A percentile compares a stretch with the other conserved stretches of the same genome.
Conservation (phyloP, 164 flowering plant species). For the Cinnamomum chago region DNA sequence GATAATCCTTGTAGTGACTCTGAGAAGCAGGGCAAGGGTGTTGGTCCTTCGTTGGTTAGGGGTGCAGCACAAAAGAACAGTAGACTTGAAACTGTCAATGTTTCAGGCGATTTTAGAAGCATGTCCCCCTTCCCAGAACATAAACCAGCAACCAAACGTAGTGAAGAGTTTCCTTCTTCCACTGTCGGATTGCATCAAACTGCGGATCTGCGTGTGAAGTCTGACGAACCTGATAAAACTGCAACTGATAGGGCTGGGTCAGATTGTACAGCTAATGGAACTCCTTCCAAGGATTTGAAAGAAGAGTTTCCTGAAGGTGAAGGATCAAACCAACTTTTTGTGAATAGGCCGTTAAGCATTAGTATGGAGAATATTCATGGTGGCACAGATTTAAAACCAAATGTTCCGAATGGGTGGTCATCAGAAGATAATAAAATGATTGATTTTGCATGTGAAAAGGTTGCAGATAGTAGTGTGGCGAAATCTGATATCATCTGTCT, state of each 20-base stretch:
- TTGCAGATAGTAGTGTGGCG: not conserved
- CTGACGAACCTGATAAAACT: slow-evolving; percentile 17
- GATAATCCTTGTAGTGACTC: slow-evolving; percentile 19
- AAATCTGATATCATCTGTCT: not conserved
- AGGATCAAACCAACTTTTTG: slow-evolving; percentile 5
- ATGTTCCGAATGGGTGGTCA: not conserved
- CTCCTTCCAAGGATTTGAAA: not conserved
- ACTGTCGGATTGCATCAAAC: slow-evolving; percentile 19
- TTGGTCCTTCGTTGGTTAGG: slow-evolving; percentile 14
- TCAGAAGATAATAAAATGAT: slow-evolving; percentile 11
- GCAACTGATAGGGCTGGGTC: not conserved
- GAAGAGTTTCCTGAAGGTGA: slow-evolving; percentile 17
- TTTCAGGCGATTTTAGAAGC: slow-evolving; percentile 14
- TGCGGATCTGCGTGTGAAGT: slow-evolving; percentile 21
- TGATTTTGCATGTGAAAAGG: slow-evolving; percentile 12
- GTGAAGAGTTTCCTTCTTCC: slow-evolving; percentile 19
- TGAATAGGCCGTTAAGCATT: slow-evolving; percentile 7
- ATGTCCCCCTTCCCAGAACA: slow-evolving; percentile 12
- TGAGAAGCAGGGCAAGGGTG: slow-evolving; percentile 25
- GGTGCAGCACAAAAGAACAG: slow-evolving; percentile 5
- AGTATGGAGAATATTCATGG: slow-evolving; percentile 8
- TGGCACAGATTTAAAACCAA: not conserved
- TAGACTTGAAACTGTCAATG: not conserved
- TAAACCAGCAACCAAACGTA: slow-evolving; percentile 19
- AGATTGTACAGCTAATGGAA: not conserved